Conservation (phyloP, 192 early-diverging fungal species). For the Endogone sp. region DNA sequence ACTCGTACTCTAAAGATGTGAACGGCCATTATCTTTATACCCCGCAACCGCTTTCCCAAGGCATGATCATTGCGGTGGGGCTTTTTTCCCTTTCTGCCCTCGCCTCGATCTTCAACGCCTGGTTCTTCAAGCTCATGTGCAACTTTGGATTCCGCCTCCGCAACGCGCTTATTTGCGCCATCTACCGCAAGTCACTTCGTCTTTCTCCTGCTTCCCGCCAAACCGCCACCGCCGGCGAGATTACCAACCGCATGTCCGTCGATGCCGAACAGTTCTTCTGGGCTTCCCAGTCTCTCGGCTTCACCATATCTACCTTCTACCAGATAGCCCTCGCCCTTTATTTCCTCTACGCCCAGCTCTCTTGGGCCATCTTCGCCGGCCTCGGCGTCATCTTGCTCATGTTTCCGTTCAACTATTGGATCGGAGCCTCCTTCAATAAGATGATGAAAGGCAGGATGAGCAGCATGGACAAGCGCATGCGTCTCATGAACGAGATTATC, state of each 20-base stretch:
- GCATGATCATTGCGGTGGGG: slow-evolving; percentile 71
- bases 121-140: background rate
- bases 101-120: background rate
- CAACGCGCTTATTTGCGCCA: slow-evolving; percentile 31
- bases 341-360: slow-evolving; percentile 11
- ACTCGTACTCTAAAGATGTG: slow-evolving; percentile 40
- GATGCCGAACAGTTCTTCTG: slow-evolving; percentile 28
- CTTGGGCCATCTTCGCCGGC: slow-evolving; percentile 33
- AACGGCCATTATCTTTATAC: slow-evolving; percentile 44
- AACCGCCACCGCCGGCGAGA: slow-evolving; percentile 30
- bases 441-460: slow-evolving; percentile 23
- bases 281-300: slow-evolving; percentile 7
- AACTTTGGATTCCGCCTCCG: slow-evolving; percentile 1
- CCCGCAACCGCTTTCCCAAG: slow-evolving; percentile 43
- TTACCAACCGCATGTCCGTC: slow-evolving; percentile 36
- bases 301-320: slow-evolving; percentile 18
- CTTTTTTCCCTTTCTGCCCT: slow-evolving; percentile 73
- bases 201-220: slow-evolving; percentile 25
- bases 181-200: slow-evolving; percentile 35
- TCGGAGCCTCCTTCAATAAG: slow-evolving; percentile 14
- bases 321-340: slow-evolving; percentile 21
- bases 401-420: slow-evolving; percentile 24
- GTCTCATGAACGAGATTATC: slow-evolving; percentile 34
- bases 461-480: slow-evolving; percentile 31
- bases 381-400: slow-evolving; percentile 16